Evolutionary conservation across 2,329 filamentous ascomycete species (phyloP).

Genomic region (Dryadomyces quercivorus): DNA sequence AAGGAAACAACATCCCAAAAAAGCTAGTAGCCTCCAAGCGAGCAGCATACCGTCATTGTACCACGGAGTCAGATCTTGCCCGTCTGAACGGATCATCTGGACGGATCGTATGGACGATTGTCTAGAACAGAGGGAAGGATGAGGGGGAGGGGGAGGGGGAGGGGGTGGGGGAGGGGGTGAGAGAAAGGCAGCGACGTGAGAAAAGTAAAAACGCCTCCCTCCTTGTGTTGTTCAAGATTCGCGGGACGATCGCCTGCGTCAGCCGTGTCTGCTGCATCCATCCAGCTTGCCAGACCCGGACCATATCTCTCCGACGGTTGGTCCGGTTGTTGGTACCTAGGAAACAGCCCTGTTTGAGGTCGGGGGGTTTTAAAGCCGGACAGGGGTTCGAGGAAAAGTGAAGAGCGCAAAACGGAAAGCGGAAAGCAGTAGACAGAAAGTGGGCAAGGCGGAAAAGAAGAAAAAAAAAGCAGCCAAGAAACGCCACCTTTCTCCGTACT

Average conservation of each 20-base stretch:
- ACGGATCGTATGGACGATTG: not conserved
- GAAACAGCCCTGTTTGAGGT: no score
- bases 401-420: not conserved
- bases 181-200: no score
- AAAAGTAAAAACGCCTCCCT: no score
- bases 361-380: no score
- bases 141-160: not conserved
- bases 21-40: constrained; percentile 8
- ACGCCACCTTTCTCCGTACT: no score
- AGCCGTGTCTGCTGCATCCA: no score
- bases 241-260: no score
- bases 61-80: not conserved
- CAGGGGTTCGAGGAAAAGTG: not conserved
- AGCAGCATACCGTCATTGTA: constrained; percentile 6
- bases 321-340: no score
- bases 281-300: no score
- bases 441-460: not conserved
- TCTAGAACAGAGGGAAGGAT: not conserved
- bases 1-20: not conserved
- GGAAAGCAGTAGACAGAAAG: not conserved
- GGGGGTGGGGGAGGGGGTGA: no score
- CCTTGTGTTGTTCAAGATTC: no score
- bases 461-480: not conserved
- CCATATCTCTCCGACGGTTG: no score
- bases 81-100: constrained; percentile 2